Evolutionary conservation across 768 basidiomycete genomes (phyloP), one percentile per base, ranked within the genome.

Genomic region (Russula sp.): DNA sequence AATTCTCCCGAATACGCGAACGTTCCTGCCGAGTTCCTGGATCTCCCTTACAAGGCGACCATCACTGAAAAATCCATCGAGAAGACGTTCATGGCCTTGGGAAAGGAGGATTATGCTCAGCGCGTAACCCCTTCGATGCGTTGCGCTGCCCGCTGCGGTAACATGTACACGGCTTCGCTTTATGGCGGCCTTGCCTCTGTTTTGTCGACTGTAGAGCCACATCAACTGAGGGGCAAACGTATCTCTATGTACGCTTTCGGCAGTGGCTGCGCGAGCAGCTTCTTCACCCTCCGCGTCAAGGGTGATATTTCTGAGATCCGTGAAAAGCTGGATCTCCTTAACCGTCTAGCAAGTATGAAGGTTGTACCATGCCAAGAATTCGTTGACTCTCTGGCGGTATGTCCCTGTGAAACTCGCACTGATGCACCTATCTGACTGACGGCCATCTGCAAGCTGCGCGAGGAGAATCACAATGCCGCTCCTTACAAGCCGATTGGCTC

Each of bases 101-200:
- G 88, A 59, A 92, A 93, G 72, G 74, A 80, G 8, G 79, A 81
- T 20, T 97, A 93, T 75, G 80, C 82, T 61, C 76, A 81, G 65
- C 86, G 87, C 70, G 88, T 93, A 20, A 84, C 84, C 65, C 90
- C 93, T 8, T 81, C 79, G 29, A 94, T 96, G 84, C 84, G 86
- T 59, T 89, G 87, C 77, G 93, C 94, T 32, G 83, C 85, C 71
- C 86, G 94, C 48, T 84, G 96, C 66, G 97, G 97, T 14, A 98
- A 99, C 84, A 96, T 94, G 88, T 98, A 99, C 81, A 96, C 97
- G 13, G 97, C 88, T 14, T 95, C 93, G 16, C 80, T 99, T 11
- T 98, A 95, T 72, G 94, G 93, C 48, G 94, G 93, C 67, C 84
- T 99, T 62, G 90, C 95, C 42, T 93, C 90, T 8, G 78, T 98